phyloP scores from a whole-genome alignment of 257 asterid species.

The Catharanthus roseus region DNA sequence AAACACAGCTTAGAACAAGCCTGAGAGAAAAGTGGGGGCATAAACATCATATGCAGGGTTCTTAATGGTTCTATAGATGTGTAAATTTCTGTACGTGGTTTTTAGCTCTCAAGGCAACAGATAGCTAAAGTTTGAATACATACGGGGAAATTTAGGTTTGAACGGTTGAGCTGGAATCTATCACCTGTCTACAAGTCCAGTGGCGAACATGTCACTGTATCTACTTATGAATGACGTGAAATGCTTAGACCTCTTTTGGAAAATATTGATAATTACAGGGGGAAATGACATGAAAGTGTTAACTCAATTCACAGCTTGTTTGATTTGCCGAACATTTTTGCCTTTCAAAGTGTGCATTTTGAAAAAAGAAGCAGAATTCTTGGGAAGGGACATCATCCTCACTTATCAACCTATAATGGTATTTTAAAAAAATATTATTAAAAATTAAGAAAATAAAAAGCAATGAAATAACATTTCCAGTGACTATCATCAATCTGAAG shows the following conservation, averaged over 20 bases:
- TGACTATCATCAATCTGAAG: not conserved
- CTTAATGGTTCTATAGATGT: not conserved
- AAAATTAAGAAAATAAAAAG: too few species aligned
- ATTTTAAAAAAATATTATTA: not conserved
- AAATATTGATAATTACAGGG: not conserved
- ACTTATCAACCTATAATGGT: not conserved
- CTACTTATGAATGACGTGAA: too few species aligned
- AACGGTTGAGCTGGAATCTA: not conserved
- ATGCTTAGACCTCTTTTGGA: not conserved
- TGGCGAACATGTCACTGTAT: not conserved
- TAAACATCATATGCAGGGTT: not conserved
- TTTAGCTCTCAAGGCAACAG: not conserved
- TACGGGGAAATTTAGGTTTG: too few species aligned
- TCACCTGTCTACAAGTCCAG: not conserved
- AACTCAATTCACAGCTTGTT: not conserved
- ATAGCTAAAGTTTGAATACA: not conserved
- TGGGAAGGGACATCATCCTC: too few species aligned
- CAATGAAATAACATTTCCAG: not conserved
- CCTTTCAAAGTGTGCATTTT: too few species aligned
- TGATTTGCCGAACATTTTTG: not conserved
- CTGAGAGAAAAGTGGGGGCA: not conserved
- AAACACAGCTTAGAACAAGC: constrained; percentile 1
- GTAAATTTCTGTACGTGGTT: too few species aligned
- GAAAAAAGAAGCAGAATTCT: not conserved
- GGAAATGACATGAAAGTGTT: not conserved